Evolutionary conservation across 2,329 filamentous ascomycete genomes (phyloP).

Genomic region (Thielaviopsis ethacetica): DNA sequence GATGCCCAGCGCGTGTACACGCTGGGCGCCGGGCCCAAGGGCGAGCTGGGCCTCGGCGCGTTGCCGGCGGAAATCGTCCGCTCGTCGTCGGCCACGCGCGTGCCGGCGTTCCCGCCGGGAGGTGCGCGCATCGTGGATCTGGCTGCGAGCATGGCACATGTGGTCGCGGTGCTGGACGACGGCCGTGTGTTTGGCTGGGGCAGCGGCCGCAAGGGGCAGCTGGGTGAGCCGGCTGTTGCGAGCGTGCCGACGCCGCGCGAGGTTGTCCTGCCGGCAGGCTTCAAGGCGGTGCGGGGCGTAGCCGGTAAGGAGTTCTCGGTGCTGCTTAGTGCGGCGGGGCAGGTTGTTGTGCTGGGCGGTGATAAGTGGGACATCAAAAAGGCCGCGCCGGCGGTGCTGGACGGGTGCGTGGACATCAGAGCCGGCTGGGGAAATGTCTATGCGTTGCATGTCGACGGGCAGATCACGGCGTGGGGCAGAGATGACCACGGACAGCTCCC

Average conservation of each 20-base stretch:
- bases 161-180: constrained; percentile 53
- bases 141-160: constrained; percentile 62
- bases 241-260: constrained; percentile 43
- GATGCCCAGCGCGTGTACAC: constrained; percentile 37
- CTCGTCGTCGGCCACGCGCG: constrained; percentile 28
- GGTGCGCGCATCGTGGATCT: constrained; percentile 45
- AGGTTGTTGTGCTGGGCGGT: constrained; percentile 52
- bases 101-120: constrained; percentile 48
- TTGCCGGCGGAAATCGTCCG: constrained; percentile 25
- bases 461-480: constrained; percentile 60
- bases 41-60: constrained; percentile 52
- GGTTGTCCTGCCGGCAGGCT: constrained; percentile 34
- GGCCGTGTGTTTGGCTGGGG: constrained; percentile 83
- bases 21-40: constrained; percentile 51
- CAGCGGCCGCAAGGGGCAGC: constrained; percentile 67
- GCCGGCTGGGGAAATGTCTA: constrained; percentile 76
- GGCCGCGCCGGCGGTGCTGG: constrained; percentile 33
- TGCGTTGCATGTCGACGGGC: constrained; percentile 44
- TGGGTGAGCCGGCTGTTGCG: constrained; percentile 39
- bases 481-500: constrained; percentile 73
- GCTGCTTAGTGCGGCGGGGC: constrained; percentile 25
- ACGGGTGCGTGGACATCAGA: constrained; percentile 49
- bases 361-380: constrained; percentile 56
- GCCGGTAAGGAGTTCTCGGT: constrained; percentile 82
- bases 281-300: constrained; percentile 48